Base-by-base conservation (phyloP, 2,329 filamentous ascomycete genomes). In the Ilyonectria sp. region DNA sequence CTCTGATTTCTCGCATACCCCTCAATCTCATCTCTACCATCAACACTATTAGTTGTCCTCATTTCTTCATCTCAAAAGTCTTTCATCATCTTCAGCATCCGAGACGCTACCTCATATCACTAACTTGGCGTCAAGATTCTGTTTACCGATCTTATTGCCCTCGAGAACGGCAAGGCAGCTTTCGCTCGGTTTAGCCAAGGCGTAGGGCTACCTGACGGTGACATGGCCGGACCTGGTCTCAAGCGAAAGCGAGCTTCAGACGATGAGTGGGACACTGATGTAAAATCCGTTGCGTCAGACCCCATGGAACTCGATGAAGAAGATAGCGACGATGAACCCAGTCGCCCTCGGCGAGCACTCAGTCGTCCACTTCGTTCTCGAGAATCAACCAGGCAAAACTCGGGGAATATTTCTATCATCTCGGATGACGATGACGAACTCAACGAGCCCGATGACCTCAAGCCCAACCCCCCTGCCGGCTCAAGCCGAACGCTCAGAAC, bases 161-260 rank as follows among this genome's bases (percentile, higher is more conserved):
- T 80, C 11, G 70, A 79, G 37, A 81, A 80, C 75, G 82, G 80
- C 43, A 71, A 69, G 61, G 61, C 60, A 33, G 77, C 79, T 5
- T 67, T 83, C 10, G 58, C 68, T 52, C 66, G 52, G 6, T 77
- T 75, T 50, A 67, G 62, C 35, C 72, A 74, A 37, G 68, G 67
- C 19, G 23, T 47, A 11, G 59, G 26, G 8, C 46, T 54, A 7
- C 57, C 68, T 11, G 66, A 68, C 10, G 74, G 62, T 50, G 56
- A 71, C 37, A 75, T 74, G 67, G 60, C 68, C n/a, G 33, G 49
- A 10, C 21, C 31, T 1, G 33, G 65, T 46, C 73, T 70, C 35
- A 82, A 82, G 60, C 79, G 81, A 13, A 82, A 82, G 69, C 63
- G 74, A 61, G 61, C 21, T 5, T 53, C 69, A 2, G 71, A 76